Base-by-base conservation (phyloP, 2,329 filamentous ascomycete species). In the Cladophialophora chaetospira region DNA sequence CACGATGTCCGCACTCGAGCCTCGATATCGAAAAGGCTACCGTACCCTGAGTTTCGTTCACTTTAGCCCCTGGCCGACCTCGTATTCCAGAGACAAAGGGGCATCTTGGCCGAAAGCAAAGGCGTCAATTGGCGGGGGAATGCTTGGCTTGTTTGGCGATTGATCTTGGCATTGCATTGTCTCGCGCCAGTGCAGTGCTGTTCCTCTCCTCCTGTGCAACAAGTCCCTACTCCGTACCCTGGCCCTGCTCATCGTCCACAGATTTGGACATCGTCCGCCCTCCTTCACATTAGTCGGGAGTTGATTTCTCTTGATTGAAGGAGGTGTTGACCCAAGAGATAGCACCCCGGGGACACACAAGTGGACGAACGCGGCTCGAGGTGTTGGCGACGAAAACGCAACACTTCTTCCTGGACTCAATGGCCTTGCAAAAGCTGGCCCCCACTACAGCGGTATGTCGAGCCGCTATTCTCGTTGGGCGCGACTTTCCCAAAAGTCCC, bases 51-150 rank as follows among this genome's bases (percentile, higher is more conserved):
- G n/a, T 11, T 21, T 42, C 40, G 17, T 11, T n/a, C 3, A 11
- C 36, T 40, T 25, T 25, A 44, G 42, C n/a, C 36, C 36, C 15
- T 11, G 36, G 11, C 17, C 11, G 36, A 11, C 13, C n/a, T 44
- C 42, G 42, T 28, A 25, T 44, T 28, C 19, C n/a, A 11, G 42
- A 44, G 42, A 44, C 26, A 19, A 44, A 44, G 23, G 42, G 42
- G 23, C 42, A 13, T 15, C 21, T 9, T 25, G 42, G 23, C 19
- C 19, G 15, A 44, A 3, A 13, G 10, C 10, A 19, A 13, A 5
- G n/a, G 23, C 19, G 11, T 28, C 26, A 13, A 44, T 44, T 44
- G 17, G 42, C 4, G 23, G n/a, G 15, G 9, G 15, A 23, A 9
- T 3, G 1, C 42, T 44, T 44, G 42, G 42, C 42, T 2, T 6